A percentile compares a stretch with the other conserved stretches of the same genome.
Evolutionary conservation across 352 stramenopile species (phyloP).

Genomic region (Pythium chondricola): DNA sequence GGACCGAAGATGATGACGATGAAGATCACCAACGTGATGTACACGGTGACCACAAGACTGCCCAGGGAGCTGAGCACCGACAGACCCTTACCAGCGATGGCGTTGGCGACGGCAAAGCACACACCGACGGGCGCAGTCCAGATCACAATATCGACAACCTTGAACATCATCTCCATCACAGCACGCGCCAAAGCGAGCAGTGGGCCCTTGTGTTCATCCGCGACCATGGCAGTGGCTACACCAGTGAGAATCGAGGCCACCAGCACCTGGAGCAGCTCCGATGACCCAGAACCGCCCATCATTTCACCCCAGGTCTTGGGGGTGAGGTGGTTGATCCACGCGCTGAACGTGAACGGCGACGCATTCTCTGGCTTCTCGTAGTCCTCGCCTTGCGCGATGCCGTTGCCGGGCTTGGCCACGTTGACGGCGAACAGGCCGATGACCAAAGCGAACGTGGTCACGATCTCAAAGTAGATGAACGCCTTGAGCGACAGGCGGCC

Average conservation of each 20-base stretch:
- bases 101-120: constrained; percentile 42
- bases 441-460: constrained; percentile 35
- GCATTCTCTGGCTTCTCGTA: constrained; percentile 14
- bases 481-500: constrained; percentile 40
- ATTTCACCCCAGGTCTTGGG: no score
- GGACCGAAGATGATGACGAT: constrained; percentile 37
- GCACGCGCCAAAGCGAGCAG: constrained; percentile 25
- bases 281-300: no score
- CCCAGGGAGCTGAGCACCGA: constrained; percentile 27
- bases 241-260: constrained; percentile 35
- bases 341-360: constrained; percentile 36
- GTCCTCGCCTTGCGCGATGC: constrained; percentile 23
- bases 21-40: constrained; percentile 35
- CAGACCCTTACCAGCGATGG: constrained; percentile 38
- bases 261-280: constrained; percentile 47
- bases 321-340: no score
- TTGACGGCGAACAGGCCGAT: constrained; percentile 41
- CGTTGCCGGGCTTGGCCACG: constrained; percentile 37
- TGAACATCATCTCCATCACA: constrained; percentile 62
- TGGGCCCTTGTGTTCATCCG: constrained; percentile 29
- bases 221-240: constrained; percentile 23
- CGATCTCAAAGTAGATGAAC: no score
- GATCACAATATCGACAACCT: constrained; percentile 59
- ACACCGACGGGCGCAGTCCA: constrained; percentile 50
- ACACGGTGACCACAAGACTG: constrained; percentile 32